Base-by-base conservation (phyloP, 257 asterid genomes). In the Fraxinus anomala region DNA sequence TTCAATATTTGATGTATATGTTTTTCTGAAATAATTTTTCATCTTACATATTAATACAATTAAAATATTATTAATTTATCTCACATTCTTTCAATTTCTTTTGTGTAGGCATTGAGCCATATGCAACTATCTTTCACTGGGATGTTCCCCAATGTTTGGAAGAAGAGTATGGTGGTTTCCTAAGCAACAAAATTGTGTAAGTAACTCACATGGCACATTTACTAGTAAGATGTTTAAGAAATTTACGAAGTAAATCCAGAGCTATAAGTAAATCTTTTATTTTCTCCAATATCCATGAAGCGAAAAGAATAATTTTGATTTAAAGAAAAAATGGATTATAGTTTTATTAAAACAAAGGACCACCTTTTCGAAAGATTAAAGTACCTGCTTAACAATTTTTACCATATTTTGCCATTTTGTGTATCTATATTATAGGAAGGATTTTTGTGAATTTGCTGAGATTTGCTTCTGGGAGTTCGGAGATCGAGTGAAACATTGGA, bases 391-490 rank as follows among this genome's bases (percentile, higher is more conserved):
- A 49, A 1, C 2, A 16, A 16, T 16, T 49, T 40, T 40, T 40
- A 40, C 11, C 59, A 49, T 49, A 4, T 49, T 61, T n/a, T 54
- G 0, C 68, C 13, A 61, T 61, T 61, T n/a, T 61, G 21, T 61
- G 14, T 61, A 28, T 74, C 14, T 40, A 12, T 10, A 13, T 12
- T 47, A 14, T 5, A 85, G 87, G 77, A 17, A 75, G 1, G 86
- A 87, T 42, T 87, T 76, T 36, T 71, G 75, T 0, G 89, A 85
- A 6, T 87, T 34, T 28, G 91, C 75, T 0, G 86, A 87, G 5
- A 5, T 85, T 4, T 87, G 91, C 44, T 85, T 87, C 49, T 77
- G 84, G 88, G 85, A 81, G 54, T 87, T 87, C 26, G 91, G 88
- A 0, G 88, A 87, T 33, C 75, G 88, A 7, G 87, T 87, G 39